These are phyloP conservation scores for Yarrowia divulgata DNA, from an alignment of 805 yeast genomes.

Conservation along the genomic window DNA sequence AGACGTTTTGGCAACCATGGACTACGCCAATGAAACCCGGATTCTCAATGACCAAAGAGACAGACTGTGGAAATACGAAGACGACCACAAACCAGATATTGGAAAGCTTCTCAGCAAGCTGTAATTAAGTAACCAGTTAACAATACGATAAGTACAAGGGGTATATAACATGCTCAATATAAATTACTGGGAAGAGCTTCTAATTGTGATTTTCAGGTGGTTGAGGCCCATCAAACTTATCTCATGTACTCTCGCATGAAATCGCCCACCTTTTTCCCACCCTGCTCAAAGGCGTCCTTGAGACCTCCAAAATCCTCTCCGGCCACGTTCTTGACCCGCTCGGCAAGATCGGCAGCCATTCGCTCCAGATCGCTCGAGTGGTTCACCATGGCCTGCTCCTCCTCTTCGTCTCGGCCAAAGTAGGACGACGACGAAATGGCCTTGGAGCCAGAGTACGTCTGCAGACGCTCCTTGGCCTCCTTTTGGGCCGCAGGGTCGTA, in stretches of 20 bases:
- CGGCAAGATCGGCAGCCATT: conserved; percentile 67
- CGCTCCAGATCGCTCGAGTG: conserved; percentile 55
- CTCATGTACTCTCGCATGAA: conserved; percentile 85
- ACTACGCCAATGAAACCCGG: background rate
- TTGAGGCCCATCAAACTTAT: conserved; percentile 42
- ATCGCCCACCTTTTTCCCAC: conserved; percentile 87
- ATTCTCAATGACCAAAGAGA: conserved; percentile 4
- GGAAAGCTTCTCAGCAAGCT: background rate
- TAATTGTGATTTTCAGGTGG: conserved; percentile 25
- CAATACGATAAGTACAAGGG: conserved; percentile 1
- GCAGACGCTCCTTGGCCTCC: conserved; percentile 84
- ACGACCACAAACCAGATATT: conserved; percentile 6
- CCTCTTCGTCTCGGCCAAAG: conserved; percentile 82
- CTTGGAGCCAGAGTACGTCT: conserved; percentile 82
- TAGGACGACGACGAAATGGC: conserved; percentile 91
- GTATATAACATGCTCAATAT: conserved; percentile 31
- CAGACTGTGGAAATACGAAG: conserved; percentile 37
- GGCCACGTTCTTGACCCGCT: conserved; percentile 74
- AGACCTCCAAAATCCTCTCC: conserved; percentile 87
- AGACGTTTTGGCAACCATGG: conserved; percentile 9
- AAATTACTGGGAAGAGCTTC: conserved; percentile 39
- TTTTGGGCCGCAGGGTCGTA: conserved; percentile 77
- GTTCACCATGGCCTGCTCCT: conserved; percentile 48
- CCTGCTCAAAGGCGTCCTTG: conserved; percentile 91
- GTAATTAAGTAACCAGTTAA: background rate